A percentile compares a stretch with the other conserved stretches of the same genome.
phyloP scores from a whole-genome alignment of 2,329 filamentous ascomycete species.

The Fusarium subglutinans region DNA sequence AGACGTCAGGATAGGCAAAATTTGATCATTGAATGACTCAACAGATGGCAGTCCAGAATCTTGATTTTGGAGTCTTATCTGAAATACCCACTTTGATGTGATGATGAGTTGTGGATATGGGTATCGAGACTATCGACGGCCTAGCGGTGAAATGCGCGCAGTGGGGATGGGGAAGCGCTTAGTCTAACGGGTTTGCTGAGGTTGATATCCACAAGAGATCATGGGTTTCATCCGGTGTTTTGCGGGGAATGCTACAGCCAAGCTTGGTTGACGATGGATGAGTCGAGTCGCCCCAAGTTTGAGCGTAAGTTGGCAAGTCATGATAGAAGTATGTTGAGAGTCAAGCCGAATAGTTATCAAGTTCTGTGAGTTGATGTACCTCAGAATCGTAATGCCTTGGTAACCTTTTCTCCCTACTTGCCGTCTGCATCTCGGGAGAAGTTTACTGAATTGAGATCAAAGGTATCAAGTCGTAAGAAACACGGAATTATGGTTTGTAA shows the following conservation, averaged over 20 bases:
- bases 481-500: not conserved
- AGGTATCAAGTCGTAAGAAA: too few species aligned
- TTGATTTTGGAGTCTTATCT: not conserved
- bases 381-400: fast-evolving
- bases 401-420: too few species aligned
- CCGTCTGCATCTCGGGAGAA: too few species aligned
- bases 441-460: too few species aligned
- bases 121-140: not conserved
- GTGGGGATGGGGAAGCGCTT: not conserved
- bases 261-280: not conserved
- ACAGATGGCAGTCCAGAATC: not conserved
- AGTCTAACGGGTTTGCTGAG: not conserved
- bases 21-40: not conserved
- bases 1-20: not conserved
- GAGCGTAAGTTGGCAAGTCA: fast-evolving
- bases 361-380: not conserved
- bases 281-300: not conserved
- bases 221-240: not conserved
- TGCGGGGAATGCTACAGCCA: not conserved
- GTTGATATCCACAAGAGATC: not conserved
- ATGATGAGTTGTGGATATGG: not conserved
- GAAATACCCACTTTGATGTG: not conserved
- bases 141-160: not conserved
- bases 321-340: not conserved
- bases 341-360: not conserved